Percentiles rank a stretch among this genome's conserved stretches.
Conservation (phyloP, 2,329 filamentous ascomycete species). For the Hirsutella minnesotensis region DNA sequence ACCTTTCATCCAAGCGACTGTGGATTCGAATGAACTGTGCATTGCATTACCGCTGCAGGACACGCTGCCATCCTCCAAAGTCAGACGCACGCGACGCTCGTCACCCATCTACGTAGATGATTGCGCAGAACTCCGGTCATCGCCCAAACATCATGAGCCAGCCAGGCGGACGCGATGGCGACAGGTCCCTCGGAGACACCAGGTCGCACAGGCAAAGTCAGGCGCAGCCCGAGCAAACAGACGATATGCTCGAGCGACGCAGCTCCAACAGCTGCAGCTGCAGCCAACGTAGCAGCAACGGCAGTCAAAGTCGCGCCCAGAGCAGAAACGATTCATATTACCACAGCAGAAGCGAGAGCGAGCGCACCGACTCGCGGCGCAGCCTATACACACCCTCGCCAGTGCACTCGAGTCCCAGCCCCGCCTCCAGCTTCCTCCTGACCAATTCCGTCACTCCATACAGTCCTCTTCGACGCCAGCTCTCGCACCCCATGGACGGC, state of each 20-base stretch:
- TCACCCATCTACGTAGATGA: too few species aligned
- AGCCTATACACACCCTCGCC: conserved; percentile 14
- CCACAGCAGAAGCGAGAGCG: conserved; percentile 1
- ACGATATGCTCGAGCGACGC: conserved; percentile 7
- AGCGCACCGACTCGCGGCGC: neutral
- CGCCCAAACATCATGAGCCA: too few species aligned
- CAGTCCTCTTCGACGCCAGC: conserved; percentile 19
- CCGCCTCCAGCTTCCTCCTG: conserved; percentile 19
- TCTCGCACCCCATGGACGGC: conserved; percentile 5
- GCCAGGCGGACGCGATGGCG: too few species aligned
- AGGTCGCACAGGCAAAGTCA: neutral
- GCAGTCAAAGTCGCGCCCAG: conserved; percentile 6
- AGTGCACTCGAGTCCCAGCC: conserved; percentile 19
- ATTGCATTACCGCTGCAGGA: too few species aligned
- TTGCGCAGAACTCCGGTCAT: too few species aligned
- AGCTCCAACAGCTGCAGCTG: conserved; percentile 7
- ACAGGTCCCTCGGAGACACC: too few species aligned
- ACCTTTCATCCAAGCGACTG: too few species aligned
- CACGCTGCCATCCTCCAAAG: too few species aligned
- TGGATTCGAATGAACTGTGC: too few species aligned
- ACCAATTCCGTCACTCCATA: conserved; percentile 14
- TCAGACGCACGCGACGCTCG: too few species aligned
- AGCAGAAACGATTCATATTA: conserved; percentile 3
- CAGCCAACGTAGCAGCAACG: conserved; percentile 7
- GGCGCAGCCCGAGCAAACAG: neutral